These are phyloP conservation scores for Ciborinia camelliae DNA, from an alignment of 2,329 filamentous ascomycete species.

Conservation along the genomic window DNA sequence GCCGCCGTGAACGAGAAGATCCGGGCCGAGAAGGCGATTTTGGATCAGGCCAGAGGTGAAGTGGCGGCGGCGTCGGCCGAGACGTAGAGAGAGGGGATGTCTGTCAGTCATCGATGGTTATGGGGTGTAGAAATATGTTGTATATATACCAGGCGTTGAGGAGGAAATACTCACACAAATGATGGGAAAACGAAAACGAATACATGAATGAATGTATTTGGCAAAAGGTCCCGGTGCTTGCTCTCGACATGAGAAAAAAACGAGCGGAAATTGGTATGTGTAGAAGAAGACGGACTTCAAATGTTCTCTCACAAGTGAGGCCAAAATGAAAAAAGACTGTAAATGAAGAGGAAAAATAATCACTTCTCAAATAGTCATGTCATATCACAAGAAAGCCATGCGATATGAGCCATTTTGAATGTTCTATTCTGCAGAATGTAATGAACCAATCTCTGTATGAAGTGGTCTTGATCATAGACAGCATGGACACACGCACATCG, in stretches of 20 bases:
- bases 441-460: neutral
- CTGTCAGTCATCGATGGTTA: neutral
- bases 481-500: neutral
- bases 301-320: neutral
- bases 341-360: neutral
- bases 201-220: neutral
- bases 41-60: slow-evolving; percentile 50
- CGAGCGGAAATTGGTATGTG: neutral
- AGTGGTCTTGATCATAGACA: neutral
- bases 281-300: too few relatives aligned
- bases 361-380: neutral
- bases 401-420: neutral
- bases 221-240: neutral
- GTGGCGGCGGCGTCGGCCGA: slow-evolving; percentile 16
- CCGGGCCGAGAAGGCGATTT: slow-evolving; percentile 59
- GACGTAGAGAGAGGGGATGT: slow-evolving; percentile 7
- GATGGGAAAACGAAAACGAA: slow-evolving; percentile 2
- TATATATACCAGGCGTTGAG: slow-evolving; percentile 28
- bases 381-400: too few relatives aligned
- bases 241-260: neutral
- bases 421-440: neutral
- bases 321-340: neutral
- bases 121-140: slow-evolving; percentile 16
- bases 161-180: slow-evolving; percentile 15
- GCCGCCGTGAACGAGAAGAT: slow-evolving; percentile 52